phyloP scores from a whole-genome alignment of 768 basidiomycete genomes.

The Phallus indusiatus region DNA sequence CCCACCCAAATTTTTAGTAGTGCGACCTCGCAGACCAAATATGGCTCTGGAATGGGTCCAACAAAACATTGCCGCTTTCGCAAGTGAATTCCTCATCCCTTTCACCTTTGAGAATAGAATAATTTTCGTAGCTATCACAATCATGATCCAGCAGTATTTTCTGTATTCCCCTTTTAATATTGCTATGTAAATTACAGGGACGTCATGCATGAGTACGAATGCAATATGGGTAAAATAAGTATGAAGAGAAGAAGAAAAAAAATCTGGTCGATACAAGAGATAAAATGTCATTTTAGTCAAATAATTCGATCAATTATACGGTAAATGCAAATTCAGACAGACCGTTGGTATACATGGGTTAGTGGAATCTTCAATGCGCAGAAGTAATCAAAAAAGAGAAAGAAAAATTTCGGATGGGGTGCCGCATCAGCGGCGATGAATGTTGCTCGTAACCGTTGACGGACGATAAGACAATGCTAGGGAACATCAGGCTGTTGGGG shows the following conservation, averaged over 20 bases:
- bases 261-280: neutral
- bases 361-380: neutral
- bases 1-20: too few relatives aligned
- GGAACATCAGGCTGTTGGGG: too few relatives aligned
- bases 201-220: neutral
- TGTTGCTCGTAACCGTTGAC: neutral
- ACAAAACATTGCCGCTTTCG: too few relatives aligned
- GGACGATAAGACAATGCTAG: neutral
- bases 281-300: neutral
- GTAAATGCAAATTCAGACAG: neutral
- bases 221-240: neutral
- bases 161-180: neutral
- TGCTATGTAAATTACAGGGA: neutral
- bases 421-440: too few relatives aligned
- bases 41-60: too few relatives aligned
- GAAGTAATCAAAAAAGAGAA: neutral
- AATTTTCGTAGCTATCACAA: too few relatives aligned
- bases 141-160: too few relatives aligned
- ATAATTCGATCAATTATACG: neutral
- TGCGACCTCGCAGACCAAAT: too few relatives aligned
- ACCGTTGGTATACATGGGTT: too few relatives aligned
- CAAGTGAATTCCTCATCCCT: too few relatives aligned
- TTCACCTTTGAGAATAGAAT: too few relatives aligned
- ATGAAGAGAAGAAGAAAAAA: neutral
- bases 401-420: neutral